Evolutionary conservation across 805 yeast species (phyloP).

Genomic region (Candida silvatica): DNA sequence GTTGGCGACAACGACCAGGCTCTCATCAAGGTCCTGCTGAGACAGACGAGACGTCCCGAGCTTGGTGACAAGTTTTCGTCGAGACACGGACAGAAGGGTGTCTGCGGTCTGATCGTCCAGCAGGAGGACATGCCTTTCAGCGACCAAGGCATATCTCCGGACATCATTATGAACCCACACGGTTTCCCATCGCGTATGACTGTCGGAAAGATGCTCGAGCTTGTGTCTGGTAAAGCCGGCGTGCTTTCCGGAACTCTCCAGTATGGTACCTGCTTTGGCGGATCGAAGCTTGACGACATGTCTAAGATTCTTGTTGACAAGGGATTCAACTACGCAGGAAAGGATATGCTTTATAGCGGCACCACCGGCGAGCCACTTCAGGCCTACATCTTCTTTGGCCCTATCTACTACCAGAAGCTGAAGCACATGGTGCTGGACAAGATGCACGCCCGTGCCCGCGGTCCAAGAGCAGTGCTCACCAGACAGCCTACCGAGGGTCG

Average conservation of each 20-base stretch:
- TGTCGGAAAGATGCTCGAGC: constrained; percentile 96
- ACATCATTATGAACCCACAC: constrained; percentile 97
- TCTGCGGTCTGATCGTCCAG: constrained; percentile 94
- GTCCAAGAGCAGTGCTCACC: constrained; percentile 95
- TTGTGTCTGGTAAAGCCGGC: constrained; percentile 96
- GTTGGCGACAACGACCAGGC: constrained; percentile 95
- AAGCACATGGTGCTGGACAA: constrained; percentile 98
- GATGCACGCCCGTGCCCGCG: constrained; percentile 99
- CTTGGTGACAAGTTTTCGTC: constrained; percentile 96
- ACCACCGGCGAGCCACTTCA: constrained; percentile 96
- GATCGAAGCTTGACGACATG: constrained; percentile 95
- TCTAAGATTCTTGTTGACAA: constrained; percentile 79
- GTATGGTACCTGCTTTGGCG: constrained; percentile 98
- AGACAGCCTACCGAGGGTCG: constrained; percentile 99
- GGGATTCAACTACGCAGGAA: constrained; percentile 92
- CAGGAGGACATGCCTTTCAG: constrained; percentile 96
- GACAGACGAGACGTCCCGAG: constrained; percentile 97
- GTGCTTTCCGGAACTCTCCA: constrained; percentile 85
- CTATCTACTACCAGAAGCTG: constrained; percentile 94
- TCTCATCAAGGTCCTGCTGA: constrained; percentile 77
- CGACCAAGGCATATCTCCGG: constrained; percentile 88
- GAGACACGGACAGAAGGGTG: constrained; percentile 98
- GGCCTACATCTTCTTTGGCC: constrained; percentile 97
- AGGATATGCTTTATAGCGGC: constrained; percentile 96
- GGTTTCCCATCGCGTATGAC: constrained; percentile 99